Base-by-base conservation (phyloP, 768 basidiomycete species). In the Boletus subparvulus region DNA sequence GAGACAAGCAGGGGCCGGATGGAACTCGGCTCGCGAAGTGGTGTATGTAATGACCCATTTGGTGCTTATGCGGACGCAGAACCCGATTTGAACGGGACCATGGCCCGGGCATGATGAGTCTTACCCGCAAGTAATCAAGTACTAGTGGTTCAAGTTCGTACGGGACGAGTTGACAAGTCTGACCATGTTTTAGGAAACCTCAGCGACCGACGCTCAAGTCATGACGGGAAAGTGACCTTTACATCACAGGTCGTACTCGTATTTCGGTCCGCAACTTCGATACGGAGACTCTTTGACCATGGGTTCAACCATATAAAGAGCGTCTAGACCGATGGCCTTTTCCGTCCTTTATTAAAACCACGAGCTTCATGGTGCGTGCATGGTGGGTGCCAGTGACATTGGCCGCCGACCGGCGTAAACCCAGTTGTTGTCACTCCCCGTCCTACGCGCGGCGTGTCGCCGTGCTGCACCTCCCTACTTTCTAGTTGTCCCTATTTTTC, bases 21-120 rank as follows among this genome's bases (percentile, higher is more conserved):
- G 65, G 65, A 67, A 24, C 62, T 66, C 51, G 54, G n/a, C 35
- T 17, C 39, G 12, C 41, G 9, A 21, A 42, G 41, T 19, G 2
- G 37, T 1, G 17, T 39, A 39, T 39, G 37, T 39, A 39, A 39
- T 35, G 30, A 30, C 30, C 30, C 30, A 30, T 30, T 30, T 10
- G 30, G 30, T 8, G 10, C 10, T 30, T 30, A 30, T 30, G 30
- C 30, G 28, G 28, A 30, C 7, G 7, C 28, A 30, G 28, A 1
- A 6, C 28, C 26, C 26, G 26, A 26, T 26, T 26, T 26, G 26
- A 26, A 30, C 28, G 28, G 28, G 28, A 30, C 7, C 28, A 28
- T n/a, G n/a, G n/a, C n/a, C n/a, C n/a, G n/a, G n/a, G n/a, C 26
- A 26, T 26, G 26, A 26, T 26, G 26, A 26, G 26, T 26, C 26